These are phyloP conservation scores for Lobosporangium transversale DNA, from an alignment of 192 early-diverging fungal genomes.

Conservation along the genomic window DNA sequence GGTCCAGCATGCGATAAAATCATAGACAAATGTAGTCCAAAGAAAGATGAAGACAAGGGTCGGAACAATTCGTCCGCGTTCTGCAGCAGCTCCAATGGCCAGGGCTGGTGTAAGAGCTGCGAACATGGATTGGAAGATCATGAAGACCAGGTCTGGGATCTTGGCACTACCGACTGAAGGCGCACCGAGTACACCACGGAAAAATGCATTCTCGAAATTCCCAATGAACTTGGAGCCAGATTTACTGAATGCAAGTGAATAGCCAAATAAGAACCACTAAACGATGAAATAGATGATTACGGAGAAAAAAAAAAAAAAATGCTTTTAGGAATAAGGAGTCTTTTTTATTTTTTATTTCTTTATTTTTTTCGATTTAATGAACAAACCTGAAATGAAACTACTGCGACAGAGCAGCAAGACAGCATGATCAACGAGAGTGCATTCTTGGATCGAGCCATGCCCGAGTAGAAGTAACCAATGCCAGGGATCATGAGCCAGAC, in stretches of 20 bases:
- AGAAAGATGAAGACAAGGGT: slow-evolving; percentile 91
- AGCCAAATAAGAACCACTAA: slow-evolving; percentile 92
- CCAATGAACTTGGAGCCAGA: slow-evolving; percentile 80
- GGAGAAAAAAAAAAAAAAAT: slow-evolving; percentile 5
- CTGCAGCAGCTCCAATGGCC: slow-evolving; percentile 90
- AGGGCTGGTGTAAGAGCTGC: slow-evolving; percentile 92
- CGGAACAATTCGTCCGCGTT: slow-evolving; percentile 87
- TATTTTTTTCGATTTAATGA: neutral
- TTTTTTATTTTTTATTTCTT: neutral
- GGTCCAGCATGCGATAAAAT: slow-evolving; percentile 95
- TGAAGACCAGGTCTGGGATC: slow-evolving; percentile 82
- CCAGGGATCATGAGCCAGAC: slow-evolving; percentile 97
- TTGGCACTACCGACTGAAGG: slow-evolving; percentile 67
- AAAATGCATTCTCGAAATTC: slow-evolving; percentile 78
- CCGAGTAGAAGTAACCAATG: slow-evolving; percentile 96
- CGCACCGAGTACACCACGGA: slow-evolving; percentile 60
- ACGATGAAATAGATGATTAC: neutral
- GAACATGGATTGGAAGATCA: slow-evolving; percentile 92
- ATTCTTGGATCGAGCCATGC: slow-evolving; percentile 93
- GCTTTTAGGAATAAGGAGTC: neutral
- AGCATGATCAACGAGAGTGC: slow-evolving; percentile 90
- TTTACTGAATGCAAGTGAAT: slow-evolving; percentile 86
- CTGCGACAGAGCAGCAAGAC: slow-evolving; percentile 79
- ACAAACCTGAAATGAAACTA: slow-evolving; percentile 83
- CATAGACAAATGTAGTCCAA: slow-evolving; percentile 94